Conservation (phyloP, 23 red algal species). For the Agarophyton chilense region DNA sequence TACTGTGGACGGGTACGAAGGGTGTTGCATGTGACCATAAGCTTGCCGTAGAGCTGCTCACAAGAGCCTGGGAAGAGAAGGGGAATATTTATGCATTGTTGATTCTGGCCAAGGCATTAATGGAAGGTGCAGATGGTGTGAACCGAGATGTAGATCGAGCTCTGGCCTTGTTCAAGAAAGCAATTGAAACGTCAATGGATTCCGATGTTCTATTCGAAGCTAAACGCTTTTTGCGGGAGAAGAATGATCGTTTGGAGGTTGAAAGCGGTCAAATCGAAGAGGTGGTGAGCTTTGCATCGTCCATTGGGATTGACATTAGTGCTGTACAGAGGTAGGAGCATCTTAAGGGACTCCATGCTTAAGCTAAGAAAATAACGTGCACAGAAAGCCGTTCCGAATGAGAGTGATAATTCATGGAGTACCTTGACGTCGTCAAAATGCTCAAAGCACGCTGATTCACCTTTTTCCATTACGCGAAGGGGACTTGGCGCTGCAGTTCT, state of each 20-base stretch:
- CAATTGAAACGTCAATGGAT: slow-evolving; percentile 7
- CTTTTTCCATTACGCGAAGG: too few relatives aligned
- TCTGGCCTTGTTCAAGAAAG: slow-evolving; percentile 19
- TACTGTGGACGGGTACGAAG: not conserved
- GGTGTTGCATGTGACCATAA: not conserved
- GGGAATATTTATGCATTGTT: not conserved
- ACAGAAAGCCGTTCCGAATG: too few relatives aligned
- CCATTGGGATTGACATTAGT: not conserved
- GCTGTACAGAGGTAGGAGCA: not conserved
- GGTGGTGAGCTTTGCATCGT: not conserved
- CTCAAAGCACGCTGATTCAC: too few relatives aligned
- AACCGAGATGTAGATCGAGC: slow-evolving; percentile 20
- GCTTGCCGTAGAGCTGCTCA: not conserved
- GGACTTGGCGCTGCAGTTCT: too few relatives aligned
- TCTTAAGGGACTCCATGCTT: not conserved
- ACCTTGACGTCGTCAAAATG: too few relatives aligned
- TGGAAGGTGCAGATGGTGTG: slow-evolving; percentile 30
- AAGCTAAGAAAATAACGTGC: not conserved
- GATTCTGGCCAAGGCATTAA: not conserved
- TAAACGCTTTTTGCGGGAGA: not conserved
- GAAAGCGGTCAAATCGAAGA: not conserved
- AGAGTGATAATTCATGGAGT: too few relatives aligned
- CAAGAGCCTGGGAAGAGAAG: slow-evolving; percentile 17
- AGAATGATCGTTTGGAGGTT: not conserved
- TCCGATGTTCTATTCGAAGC: not conserved